A percentile compares a stretch with the other conserved stretches of the same genome.
Conservation (phyloP, 2,329 filamentous ascomycete species). For the Fusarium ramigenum region DNA sequence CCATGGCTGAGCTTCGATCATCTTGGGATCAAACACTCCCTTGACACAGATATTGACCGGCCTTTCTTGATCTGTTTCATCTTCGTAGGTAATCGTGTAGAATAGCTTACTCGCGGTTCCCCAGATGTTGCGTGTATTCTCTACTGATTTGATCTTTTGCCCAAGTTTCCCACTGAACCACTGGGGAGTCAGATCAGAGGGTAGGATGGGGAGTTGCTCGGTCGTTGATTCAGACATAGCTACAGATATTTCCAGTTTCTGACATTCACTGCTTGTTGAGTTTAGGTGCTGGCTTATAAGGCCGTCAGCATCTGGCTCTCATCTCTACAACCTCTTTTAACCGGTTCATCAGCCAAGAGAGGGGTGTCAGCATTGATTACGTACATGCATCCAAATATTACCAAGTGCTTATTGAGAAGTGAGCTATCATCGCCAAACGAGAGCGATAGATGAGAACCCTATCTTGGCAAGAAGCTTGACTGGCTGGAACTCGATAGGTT, state of each 20-base stretch:
- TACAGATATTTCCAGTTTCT: not conserved
- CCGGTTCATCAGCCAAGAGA: not conserved
- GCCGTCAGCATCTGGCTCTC: not conserved
- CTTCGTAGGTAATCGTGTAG: conserved; percentile 42
- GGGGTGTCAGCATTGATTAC: not conserved
- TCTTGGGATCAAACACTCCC: conserved; percentile 50
- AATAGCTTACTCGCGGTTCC: conserved; percentile 45
- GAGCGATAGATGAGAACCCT: not conserved
- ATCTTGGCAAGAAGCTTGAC: not conserved
- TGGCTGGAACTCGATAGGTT: not conserved
- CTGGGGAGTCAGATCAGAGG: conserved; percentile 30
- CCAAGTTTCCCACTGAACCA: conserved; percentile 40
- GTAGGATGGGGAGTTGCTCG: conserved; percentile 34
- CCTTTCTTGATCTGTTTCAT: conserved; percentile 23
- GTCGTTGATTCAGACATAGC: conserved; percentile 6
- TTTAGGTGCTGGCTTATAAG: not conserved
- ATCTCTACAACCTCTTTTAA: not conserved
- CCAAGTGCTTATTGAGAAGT: not conserved
- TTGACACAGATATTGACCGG: conserved; percentile 47
- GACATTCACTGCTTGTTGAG: not conserved
- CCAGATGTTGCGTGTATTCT: conserved; percentile 42
- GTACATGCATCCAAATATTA: not conserved
- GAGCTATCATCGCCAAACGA: not conserved
- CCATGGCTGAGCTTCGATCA: conserved; percentile 42
- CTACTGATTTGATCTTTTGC: conserved; percentile 29